Base-by-base conservation (phyloP, 2,329 filamentous ascomycete species). In the Ambrosiella beaveri region DNA sequence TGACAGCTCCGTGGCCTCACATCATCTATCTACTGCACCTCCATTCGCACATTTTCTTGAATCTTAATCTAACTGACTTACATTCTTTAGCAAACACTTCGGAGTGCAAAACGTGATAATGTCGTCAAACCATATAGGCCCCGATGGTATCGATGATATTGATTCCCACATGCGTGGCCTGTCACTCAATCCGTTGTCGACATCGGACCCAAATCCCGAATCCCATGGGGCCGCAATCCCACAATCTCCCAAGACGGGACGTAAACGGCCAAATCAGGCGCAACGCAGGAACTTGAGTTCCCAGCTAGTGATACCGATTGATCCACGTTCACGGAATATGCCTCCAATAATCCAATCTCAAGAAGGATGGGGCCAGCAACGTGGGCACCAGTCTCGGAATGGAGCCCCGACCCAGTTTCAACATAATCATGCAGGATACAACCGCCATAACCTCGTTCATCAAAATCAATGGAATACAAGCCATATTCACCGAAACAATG, bases 281-380 rank as follows among this genome's bases (percentile, higher is more conserved):
- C 78, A 83, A 63, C 73, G 80, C 54, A 75, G 80, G 19, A 78
- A 82, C 64, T 79, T 82, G 77, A 81, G 74, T 58, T 73, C 79
- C 3, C 76, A 82, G 62, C 64, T 81, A 15, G 74, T 77, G 0
- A 75, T 82, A 51, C 73, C 78, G 3, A 72, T 82, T 56, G 76
- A 81, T 60, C 66, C 72, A 11, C 72, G 72, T 15, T 58, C 64
- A n/a, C 64, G 56, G 62, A 47, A 47, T 15, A 15, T 3, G 13
- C n/a, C 19, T 15, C 11, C 44, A 8, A 17, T 17, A 15, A 17
- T 3, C 8, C 40, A 41, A 41, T 12, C 44, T 47, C 44, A 47
- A 8, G 44, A 47, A 15, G 13, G 7, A n/a, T 47, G 44, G 44
- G 44, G 13, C 11, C 44, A 13, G 17, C 8, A 17, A 8, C 44